A percentile compares a stretch with the other conserved stretches of the same genome.
phyloP scores from a whole-genome alignment of 2,329 filamentous ascomycete genomes.

The Tolypocladium tropicale region DNA sequence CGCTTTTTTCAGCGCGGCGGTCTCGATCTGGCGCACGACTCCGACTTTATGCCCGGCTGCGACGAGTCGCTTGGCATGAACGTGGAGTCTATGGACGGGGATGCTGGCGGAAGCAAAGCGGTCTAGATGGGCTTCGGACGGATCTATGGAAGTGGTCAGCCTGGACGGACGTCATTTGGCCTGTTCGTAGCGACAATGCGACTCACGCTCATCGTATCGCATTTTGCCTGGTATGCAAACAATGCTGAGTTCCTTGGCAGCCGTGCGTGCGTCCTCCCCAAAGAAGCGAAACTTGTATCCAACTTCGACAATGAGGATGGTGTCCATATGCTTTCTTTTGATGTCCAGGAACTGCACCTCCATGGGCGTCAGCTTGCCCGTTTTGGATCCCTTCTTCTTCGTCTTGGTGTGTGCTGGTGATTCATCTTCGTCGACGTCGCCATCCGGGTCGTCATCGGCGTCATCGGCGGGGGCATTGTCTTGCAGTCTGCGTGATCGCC shows the following conservation, averaged over 20 bases:
- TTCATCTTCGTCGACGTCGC: slow-evolving; percentile 45
- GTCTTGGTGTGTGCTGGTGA: slow-evolving; percentile 32
- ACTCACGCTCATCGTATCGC: slow-evolving; percentile 77
- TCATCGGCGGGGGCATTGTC: slow-evolving; percentile 43
- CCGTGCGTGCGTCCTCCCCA: slow-evolving; percentile 83
- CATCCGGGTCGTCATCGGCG: slow-evolving; percentile 43
- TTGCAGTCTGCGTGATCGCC: slow-evolving; percentile 46
- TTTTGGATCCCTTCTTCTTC: slow-evolving; percentile 61
- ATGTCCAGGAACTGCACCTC: slow-evolving; percentile 90
- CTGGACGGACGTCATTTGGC: background rate
- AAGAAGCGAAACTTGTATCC: slow-evolving; percentile 98
- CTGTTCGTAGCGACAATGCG: background rate
- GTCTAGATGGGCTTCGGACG: slow-evolving; percentile 84
- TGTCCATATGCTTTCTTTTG: slow-evolving; percentile 84
- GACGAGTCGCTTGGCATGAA: slow-evolving; percentile 89
- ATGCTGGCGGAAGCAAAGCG: slow-evolving; percentile 94
- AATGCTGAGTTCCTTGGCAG: slow-evolving; percentile 84
- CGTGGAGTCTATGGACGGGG: slow-evolving; percentile 79
- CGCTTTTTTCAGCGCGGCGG: slow-evolving; percentile 87
- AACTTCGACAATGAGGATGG: slow-evolving; percentile 83
- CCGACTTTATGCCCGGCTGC: slow-evolving; percentile 92
- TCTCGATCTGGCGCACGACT: slow-evolving; percentile 89
- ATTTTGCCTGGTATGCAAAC: slow-evolving; percentile 95
- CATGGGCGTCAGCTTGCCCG: slow-evolving; percentile 82
- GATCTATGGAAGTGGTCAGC: slow-evolving; percentile 34